Evolutionary conservation across 225 moss, liverwort and hornwort species (phyloP).

Genomic region (Polytrichum formosum): DNA sequence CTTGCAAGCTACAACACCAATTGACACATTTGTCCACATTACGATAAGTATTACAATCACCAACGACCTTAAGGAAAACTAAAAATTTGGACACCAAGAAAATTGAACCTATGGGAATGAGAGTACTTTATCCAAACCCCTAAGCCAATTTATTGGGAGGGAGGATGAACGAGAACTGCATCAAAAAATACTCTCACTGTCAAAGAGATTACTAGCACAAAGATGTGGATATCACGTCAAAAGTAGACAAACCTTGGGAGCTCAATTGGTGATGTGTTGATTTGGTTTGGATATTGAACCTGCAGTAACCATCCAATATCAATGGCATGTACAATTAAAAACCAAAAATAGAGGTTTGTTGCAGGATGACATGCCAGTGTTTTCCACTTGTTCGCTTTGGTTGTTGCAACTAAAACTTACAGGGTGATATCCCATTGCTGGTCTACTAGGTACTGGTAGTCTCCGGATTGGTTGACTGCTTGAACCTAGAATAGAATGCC

Average conservation of each 20-base stretch:
- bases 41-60: constrained; percentile 6
- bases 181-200: too few species aligned
- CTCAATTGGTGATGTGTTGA: constrained; percentile 63
- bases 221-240: background rate
- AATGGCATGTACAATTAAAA: too few species aligned
- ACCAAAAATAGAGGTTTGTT: background rate
- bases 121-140: too few species aligned
- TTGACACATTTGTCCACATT: too few species aligned
- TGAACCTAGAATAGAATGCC: constrained; percentile 57
- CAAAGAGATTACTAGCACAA: too few species aligned
- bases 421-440: constrained; percentile 48
- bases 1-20: constrained; percentile 66
- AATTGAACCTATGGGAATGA: too few species aligned
- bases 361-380: constrained; percentile 9
- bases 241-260: constrained; percentile 70
- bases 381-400: background rate
- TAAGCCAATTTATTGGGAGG: too few species aligned
- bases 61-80: background rate
- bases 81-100: too few species aligned
- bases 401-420: constrained; percentile 1
- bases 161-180: too few species aligned
- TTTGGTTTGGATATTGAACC: constrained; percentile 68
- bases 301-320: constrained; percentile 27
- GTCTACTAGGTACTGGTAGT: constrained; percentile 20
- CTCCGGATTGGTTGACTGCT: constrained; percentile 38